Conservation (phyloP, 352 stramenopile species). For the Pythium dissotocum region DNA sequence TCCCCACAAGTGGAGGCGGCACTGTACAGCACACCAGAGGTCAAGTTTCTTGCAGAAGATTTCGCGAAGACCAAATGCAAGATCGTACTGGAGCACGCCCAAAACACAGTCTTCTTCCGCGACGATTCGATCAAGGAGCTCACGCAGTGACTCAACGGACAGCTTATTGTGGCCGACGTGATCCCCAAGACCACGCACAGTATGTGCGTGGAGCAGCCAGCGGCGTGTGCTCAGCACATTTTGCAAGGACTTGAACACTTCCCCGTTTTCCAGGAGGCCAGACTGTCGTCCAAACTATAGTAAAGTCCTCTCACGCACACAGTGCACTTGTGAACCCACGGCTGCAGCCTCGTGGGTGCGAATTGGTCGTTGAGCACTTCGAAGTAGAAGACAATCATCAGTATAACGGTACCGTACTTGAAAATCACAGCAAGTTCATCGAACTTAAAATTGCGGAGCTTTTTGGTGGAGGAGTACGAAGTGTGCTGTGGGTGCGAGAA, state of each 20-base stretch:
- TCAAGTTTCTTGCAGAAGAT: slow-evolving; percentile 2
- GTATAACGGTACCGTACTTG: too few relatives aligned
- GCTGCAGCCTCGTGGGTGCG: too few relatives aligned
- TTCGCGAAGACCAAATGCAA: slow-evolving; percentile 14
- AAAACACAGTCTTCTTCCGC: slow-evolving; percentile 15
- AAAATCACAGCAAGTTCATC: too few relatives aligned
- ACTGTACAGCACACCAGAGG: slow-evolving; percentile 6
- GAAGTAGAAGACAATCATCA: too few relatives aligned
- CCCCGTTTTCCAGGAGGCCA: slow-evolving; percentile 8
- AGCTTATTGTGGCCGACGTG: slow-evolving; percentile 8
- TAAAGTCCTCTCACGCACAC: too few relatives aligned
- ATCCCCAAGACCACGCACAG: slow-evolving; percentile 21
- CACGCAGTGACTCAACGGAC: slow-evolving; percentile 1
- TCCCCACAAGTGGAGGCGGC: background rate
- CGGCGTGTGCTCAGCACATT: slow-evolving; percentile 12
- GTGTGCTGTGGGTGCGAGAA: too few relatives aligned
- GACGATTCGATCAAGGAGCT: background rate
- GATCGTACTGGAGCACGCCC: slow-evolving; percentile 18
- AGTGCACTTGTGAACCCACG: too few relatives aligned
- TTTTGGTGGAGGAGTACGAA: too few relatives aligned
- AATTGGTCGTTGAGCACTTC: too few relatives aligned
- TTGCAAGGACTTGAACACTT: slow-evolving; percentile 14
- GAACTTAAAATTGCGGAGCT: too few relatives aligned
- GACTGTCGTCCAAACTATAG: background rate
- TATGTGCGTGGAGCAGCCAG: slow-evolving; percentile 18